Evolutionary conservation across 495 filamentous ascomycete genomes (phyloP).

Genomic region (Monascus purpureus): DNA sequence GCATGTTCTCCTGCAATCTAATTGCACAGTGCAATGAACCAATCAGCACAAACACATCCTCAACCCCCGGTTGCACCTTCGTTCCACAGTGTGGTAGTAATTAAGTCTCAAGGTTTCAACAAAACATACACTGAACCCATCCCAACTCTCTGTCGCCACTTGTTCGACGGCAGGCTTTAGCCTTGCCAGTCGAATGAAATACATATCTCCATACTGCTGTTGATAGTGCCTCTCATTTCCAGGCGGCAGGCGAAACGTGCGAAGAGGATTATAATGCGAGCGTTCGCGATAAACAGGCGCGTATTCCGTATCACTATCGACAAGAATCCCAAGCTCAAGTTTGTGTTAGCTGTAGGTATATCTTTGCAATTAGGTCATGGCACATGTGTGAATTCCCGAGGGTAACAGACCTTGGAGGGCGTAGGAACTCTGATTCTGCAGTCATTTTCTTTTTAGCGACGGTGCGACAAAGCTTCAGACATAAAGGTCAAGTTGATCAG

Average conservation of each 20-base stretch:
- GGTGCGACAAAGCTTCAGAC: too few species aligned
- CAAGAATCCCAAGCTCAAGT: too few species aligned
- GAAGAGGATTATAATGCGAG: constrained; percentile 61
- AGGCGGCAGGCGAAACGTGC: constrained; percentile 57
- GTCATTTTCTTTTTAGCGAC: constrained; percentile 17
- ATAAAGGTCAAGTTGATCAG: too few species aligned
- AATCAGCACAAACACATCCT: neutral
- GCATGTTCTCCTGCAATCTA: constrained; percentile 68
- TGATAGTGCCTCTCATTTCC: constrained; percentile 63
- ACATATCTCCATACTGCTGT: constrained; percentile 95
- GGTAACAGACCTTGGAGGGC: constrained; percentile 20
- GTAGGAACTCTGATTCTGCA: constrained; percentile 19
- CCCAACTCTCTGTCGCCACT: constrained; percentile 62
- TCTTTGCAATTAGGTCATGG: too few species aligned
- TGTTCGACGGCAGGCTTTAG: constrained; percentile 74
- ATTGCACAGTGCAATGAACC: neutral
- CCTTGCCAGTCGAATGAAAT: constrained; percentile 79
- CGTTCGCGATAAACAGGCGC: constrained; percentile 27
- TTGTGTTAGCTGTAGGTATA: too few species aligned
- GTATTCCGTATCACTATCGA: constrained; percentile 27
- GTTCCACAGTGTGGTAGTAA: too few species aligned
- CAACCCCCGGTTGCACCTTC: neutral
- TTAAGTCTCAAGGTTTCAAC: too few species aligned
- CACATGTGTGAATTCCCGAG: neutral
- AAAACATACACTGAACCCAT: constrained; percentile 42